Evolutionary conservation across 2,329 filamentous ascomycete genomes (phyloP), one percentile per base, ranked within the genome.

Genomic region (Trichoderma simmonsii): DNA sequence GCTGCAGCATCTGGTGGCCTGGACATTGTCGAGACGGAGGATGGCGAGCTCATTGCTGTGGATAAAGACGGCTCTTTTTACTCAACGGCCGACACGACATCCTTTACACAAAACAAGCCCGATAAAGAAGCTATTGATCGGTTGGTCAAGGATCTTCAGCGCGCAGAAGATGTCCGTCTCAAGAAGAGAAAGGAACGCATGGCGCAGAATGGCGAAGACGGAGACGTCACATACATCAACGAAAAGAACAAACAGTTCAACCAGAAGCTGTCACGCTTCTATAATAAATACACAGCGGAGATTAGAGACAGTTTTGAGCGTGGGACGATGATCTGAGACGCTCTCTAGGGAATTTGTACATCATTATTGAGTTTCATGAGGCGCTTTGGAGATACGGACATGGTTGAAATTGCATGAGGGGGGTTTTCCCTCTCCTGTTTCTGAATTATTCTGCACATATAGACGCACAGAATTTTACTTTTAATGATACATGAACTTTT

Each of bases 231-330:
- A 8, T 98, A 97, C 83, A 99, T 99, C 88, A 99, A 99, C 84
- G 94, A 98, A 84, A 98, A 99, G 91, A 99, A 99, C 87, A 98
- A 98, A 87, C 94, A 98, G 87, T 99, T 99, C 86, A 99, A 99
- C 89, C 91, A 97, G 85, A 98, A 99, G 85, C 86, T 99, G 82
- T 87, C 92, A 69, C 88, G 96, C 76, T 99, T 98, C 85, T 99
- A 99, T 84, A 96, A 99, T 85, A 97, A 97, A 86, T 99, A 99
- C 82, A 99, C 96, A 60, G 90, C 93, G 36, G 96, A 99, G 81
- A 98, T 99, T 77, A 87, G 96, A 79, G 96, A 99, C 80, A 98
- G 93, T 82, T 99, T 99, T 81, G 96, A 99, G 87, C 89, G 96
- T 75, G 96, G 96, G 21, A 98, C 96, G 4, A 97, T 97, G 88